A percentile compares a stretch with the other conserved stretches of the same genome.
phyloP scores from a whole-genome alignment of 139 green algal genomes.

The Chlorella sp. region DNA sequence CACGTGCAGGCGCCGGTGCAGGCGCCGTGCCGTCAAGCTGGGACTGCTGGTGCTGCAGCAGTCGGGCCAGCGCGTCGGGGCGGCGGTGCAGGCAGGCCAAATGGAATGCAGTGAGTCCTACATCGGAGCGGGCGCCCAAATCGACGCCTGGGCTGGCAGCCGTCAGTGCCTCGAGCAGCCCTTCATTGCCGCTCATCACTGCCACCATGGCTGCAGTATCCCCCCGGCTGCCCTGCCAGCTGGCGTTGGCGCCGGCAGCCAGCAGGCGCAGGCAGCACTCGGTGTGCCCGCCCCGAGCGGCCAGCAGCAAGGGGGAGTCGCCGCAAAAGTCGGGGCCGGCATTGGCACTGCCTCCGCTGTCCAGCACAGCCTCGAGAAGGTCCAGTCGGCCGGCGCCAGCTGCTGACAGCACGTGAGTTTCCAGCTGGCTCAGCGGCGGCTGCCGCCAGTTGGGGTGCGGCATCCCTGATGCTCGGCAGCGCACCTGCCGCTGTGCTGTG shows the following conservation, averaged over 20 bases:
- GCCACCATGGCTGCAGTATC: conserved; percentile 11
- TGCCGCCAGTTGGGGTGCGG: neutral
- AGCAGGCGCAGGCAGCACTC: neutral
- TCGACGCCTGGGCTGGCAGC: neutral
- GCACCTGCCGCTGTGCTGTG: too few relatives aligned
- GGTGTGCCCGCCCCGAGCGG: neutral
- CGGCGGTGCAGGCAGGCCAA: conserved; percentile 21
- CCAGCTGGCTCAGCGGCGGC: neutral
- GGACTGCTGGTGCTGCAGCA: neutral
- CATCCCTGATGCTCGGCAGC: neutral
- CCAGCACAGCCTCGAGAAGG: neutral
- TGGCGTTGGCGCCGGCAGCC: neutral
- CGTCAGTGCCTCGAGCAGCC: neutral
- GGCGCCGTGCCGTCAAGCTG: neutral
- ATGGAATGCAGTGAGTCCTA: neutral
- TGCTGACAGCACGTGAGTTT: neutral
- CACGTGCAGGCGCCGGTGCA: neutral
- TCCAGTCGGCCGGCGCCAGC: neutral
- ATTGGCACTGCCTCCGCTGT: neutral
- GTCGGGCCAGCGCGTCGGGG: neutral
- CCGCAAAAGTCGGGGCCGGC: neutral
- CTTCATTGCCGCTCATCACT: neutral
- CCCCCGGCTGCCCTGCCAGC: neutral
- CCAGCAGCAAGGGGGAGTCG: neutral
- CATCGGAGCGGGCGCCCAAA: neutral